These are phyloP conservation scores for Knoxdaviesia proteae DNA, from an alignment of 2,329 filamentous ascomycete species.

Conservation along the genomic window DNA sequence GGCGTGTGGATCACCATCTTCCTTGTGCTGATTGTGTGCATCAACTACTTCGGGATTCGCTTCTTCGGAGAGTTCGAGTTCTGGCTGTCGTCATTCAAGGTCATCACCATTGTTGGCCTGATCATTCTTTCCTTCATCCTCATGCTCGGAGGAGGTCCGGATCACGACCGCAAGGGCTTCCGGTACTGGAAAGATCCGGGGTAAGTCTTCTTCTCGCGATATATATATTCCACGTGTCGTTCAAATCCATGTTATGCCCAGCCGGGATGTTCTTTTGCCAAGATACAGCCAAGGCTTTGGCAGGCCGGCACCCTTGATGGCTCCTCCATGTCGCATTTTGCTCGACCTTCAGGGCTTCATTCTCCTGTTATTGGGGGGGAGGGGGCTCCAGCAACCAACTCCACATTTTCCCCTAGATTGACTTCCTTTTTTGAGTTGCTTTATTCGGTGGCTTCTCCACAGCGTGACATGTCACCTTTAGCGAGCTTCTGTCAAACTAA, in stretches of 20 bases:
- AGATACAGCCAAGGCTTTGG: slow-evolving; percentile 4
- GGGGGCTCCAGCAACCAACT: too few relatives aligned
- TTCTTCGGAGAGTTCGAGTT: slow-evolving; percentile 48
- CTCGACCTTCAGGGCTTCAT: too few relatives aligned
- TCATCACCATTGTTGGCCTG: slow-evolving; percentile 42
- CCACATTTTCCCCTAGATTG: too few relatives aligned
- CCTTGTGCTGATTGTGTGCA: slow-evolving; percentile 36
- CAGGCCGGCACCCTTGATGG: too few relatives aligned
- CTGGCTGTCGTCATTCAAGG: slow-evolving; percentile 45
- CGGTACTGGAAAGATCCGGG: slow-evolving; percentile 45
- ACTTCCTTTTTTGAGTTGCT: too few relatives aligned
- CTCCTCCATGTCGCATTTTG: too few relatives aligned
- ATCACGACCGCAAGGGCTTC: slow-evolving; percentile 41
- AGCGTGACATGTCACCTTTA: neutral
- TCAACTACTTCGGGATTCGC: slow-evolving; percentile 50
- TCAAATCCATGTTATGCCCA: too few relatives aligned
- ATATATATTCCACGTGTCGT: too few relatives aligned
- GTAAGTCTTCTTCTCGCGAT: slow-evolving; percentile 7
- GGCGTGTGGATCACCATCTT: slow-evolving; percentile 63
- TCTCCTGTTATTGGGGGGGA: too few relatives aligned
- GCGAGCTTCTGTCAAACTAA: neutral
- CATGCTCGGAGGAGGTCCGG: slow-evolving; percentile 42
- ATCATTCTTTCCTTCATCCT: slow-evolving; percentile 45
- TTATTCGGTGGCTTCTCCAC: slow-evolving; percentile 8
- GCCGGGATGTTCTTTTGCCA: slow-evolving; percentile 10